Evolutionary conservation across 2,329 filamentous ascomycete genomes (phyloP).

Genomic region (Elsinoe perseae): DNA sequence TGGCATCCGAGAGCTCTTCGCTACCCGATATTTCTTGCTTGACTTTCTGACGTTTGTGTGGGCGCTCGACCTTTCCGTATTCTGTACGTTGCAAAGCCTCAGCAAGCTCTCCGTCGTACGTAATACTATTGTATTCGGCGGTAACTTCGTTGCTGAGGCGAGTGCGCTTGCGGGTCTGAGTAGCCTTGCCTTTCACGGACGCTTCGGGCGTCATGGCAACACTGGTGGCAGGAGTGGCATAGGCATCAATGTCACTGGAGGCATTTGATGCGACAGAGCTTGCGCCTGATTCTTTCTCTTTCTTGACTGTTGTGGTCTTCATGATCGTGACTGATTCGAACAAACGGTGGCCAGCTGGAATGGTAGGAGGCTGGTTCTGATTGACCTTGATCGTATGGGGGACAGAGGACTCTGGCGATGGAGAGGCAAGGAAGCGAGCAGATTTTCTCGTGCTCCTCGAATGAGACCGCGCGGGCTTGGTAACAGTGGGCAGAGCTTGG

Average conservation of each 20-base stretch:
- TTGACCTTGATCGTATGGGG: neutral
- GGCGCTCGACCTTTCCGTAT: slow-evolving; percentile 22
- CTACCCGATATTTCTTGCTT: slow-evolving; percentile 6
- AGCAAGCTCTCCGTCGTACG: slow-evolving; percentile 27
- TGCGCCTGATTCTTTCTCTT: neutral
- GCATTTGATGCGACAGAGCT: slow-evolving; percentile 18
- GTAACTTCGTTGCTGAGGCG: slow-evolving; percentile 22
- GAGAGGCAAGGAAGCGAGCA: neutral
- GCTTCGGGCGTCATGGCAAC: slow-evolving; percentile 47
- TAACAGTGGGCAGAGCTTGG: neutral
- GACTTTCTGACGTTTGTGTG: slow-evolving; percentile 23
- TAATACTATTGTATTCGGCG: slow-evolving; percentile 23
- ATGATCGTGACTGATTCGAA: slow-evolving; percentile 10
- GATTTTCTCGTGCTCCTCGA: neutral
- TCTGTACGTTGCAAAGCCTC: slow-evolving; percentile 31
- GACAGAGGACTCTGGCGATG: neutral
- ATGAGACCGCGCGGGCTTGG: neutral
- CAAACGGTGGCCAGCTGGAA: slow-evolving; percentile 1
- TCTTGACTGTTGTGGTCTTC: neutral
- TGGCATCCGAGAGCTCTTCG: slow-evolving; percentile 3
- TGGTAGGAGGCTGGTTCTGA: neutral
- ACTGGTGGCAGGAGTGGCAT: slow-evolving; percentile 57
- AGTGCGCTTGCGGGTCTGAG: slow-evolving; percentile 26
- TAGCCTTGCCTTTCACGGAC: slow-evolving; percentile 29
- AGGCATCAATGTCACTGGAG: slow-evolving; percentile 34